phyloP scores from a whole-genome alignment of 179 eudicot genomes.

The Amaranthus tricolor region DNA sequence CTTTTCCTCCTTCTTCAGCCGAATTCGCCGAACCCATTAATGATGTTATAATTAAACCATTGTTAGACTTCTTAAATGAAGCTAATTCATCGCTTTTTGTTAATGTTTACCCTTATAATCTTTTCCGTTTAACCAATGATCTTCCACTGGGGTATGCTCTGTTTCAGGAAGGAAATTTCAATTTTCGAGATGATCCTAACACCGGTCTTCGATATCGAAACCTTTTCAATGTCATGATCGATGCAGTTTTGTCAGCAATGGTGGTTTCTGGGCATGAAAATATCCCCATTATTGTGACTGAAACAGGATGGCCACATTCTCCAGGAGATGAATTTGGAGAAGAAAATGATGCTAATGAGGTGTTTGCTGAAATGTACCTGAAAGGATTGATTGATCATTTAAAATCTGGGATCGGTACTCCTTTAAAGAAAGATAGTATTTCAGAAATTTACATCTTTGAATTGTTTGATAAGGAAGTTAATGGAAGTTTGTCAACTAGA shows the following conservation, averaged over 20 bases:
- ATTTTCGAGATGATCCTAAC: conserved; percentile 54
- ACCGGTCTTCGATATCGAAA: conserved; percentile 81
- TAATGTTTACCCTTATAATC: conserved; percentile 55
- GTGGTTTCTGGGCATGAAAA: conserved; percentile 68
- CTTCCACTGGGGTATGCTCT: conserved; percentile 67
- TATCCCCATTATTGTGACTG: conserved; percentile 63
- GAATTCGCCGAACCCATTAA: conserved; percentile 50
- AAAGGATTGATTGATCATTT: conserved; percentile 57
- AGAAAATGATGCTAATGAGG: conserved; percentile 44
- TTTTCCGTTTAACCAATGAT: conserved; percentile 40
- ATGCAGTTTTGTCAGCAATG: conserved; percentile 59
- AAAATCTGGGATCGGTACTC: conserved; percentile 62
- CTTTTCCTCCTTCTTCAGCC: conserved; percentile 78
- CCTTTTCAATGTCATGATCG: conserved; percentile 75
- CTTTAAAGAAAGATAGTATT: conserved; percentile 73
- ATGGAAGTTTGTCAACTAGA: conserved; percentile 1
- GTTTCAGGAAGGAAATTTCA: conserved; percentile 53
- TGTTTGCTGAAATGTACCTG: conserved; percentile 59
- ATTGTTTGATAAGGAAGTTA: conserved; percentile 46
- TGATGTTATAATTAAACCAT: conserved; percentile 38
- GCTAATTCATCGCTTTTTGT: conserved; percentile 64
- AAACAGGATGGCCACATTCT: conserved; percentile 77
- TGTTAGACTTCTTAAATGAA: conserved; percentile 53
- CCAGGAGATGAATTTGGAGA: conserved; percentile 25
- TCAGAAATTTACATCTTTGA: conserved; percentile 58